Evolutionary conservation across 2,329 filamentous ascomycete genomes (phyloP).

Genomic region (Colletotrichum falcatum): DNA sequence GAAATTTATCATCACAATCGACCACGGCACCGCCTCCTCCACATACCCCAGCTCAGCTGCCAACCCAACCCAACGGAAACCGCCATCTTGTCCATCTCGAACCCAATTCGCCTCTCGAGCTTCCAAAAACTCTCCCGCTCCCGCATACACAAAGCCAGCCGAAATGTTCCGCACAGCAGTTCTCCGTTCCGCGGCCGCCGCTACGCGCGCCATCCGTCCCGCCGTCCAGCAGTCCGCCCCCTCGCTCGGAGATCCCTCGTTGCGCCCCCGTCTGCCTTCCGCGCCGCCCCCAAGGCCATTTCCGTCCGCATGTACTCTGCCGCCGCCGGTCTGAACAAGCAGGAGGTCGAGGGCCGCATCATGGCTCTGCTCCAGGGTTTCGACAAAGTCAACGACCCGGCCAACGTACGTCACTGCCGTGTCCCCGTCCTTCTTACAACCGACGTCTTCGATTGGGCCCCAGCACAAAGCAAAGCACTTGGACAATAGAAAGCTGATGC

Average conservation of each 20-base stretch:
- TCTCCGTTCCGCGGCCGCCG: slow-evolving; percentile 78
- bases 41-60: slow-evolving; percentile 24
- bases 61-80: slow-evolving; percentile 20
- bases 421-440: neutral
- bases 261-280: slow-evolving; percentile 67
- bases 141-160: slow-evolving; percentile 14
- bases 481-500: neutral
- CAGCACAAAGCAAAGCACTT: neutral
- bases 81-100: slow-evolving; percentile 19
- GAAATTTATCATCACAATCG: slow-evolving; percentile 44
- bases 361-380: slow-evolving; percentile 94
- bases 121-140: slow-evolving; percentile 10
- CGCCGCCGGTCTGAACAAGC: slow-evolving; percentile 79
- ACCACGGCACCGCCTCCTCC: slow-evolving; percentile 30
- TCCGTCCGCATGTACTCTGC: slow-evolving; percentile 86
- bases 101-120: slow-evolving; percentile 16
- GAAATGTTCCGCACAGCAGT: slow-evolving; percentile 90
- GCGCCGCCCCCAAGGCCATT: slow-evolving; percentile 72
- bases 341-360: slow-evolving; percentile 92
- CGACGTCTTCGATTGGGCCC: neutral
- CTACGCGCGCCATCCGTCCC: slow-evolving; percentile 62
- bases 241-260: slow-evolving; percentile 65
- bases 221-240: slow-evolving; percentile 68
- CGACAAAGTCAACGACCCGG: slow-evolving; percentile 86
- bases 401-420: slow-evolving; percentile 64